Evolutionary conservation across 768 basidiomycete species (phyloP), one percentile per base, ranked within the genome.

Genomic region (Kwoniella heveanensis): DNA sequence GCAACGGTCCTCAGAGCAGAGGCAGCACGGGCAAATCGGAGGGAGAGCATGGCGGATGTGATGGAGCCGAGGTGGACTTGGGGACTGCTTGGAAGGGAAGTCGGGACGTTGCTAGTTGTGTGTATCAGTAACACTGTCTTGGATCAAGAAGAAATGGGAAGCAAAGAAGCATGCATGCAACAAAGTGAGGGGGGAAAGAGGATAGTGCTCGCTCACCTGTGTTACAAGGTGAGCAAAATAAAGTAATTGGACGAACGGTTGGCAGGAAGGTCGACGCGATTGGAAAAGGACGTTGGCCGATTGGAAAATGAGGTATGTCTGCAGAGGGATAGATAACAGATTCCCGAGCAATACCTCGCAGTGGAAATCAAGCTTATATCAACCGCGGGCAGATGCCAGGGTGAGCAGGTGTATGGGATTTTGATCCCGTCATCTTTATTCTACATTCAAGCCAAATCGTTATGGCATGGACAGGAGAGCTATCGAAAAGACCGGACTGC

Each of bases 11-110:
- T 24, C 46, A 64, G 48, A 15, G 39, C 25, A 1, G 30, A 32
- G 19, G 59, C 32, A 55, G 55, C 61, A 56, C 61, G 29, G 30
- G 55, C 62, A 13, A 57, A 25, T 27, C 53, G 58, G 44, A 50
- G 59, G 54, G 58, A 44, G 46, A 60, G 24, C 64, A 60, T 56
- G 12, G 24, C 51, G 32, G 44, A 32, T 49, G 19, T 54, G 53
- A 32, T 30, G 10, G 29, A 29, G 25, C n/a, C n/a, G n/a, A n/a
- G 8, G 56, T 22, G 32, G 24, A 48, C n/a, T n/a, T n/a, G n/a
- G n/a, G n/a, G n/a, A n/a, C n/a, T n/a, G 21, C 19, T 21, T 15
- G 30, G 27, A 37, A 36, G 6, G 32, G 13, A 36, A 36, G n/a
- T n/a, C n/a, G n/a, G n/a, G n/a, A n/a, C n/a, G n/a, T n/a, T n/a